Base-by-base conservation (phyloP, 192 early-diverging fungal genomes). In the Coemansia sp. region DNA sequence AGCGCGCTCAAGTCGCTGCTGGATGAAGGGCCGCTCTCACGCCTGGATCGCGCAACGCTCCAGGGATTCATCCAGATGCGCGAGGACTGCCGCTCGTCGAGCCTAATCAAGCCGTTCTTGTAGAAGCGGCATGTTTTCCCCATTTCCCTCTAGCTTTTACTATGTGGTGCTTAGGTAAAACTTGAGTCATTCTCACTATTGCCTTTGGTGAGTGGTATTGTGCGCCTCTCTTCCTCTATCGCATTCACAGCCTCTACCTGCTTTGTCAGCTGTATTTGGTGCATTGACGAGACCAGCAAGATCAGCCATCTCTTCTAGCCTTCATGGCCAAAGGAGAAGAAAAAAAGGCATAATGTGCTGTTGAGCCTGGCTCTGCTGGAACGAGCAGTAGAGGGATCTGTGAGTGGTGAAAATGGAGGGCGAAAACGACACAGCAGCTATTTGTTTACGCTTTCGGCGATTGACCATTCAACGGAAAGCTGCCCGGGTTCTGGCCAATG, bases 1-100 rank as follows among this genome's bases (percentile, higher is more conserved):
- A 91, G 94, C 58, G 94, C 93, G 49, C 78, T 99, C 25, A 89
- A 90, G 66, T 91, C 93, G 16, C 85, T 98, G 30, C 79, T 99
- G 35, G 88, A 88, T 31, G 93, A 96, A 64, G 93, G 94, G 3
- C 85, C 90, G 42, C 83, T 98, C 28, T 87, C 90, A 30, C 88
- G 89, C 34, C 84, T 95, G 29, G 95, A 95, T 42, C 77, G 87
- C n/a, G 75, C 83, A 48, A 84, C 88, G 10, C 70, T 98, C n/a
- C 87, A 89, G 61, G 90, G 91, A n/a, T 96, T 93, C 72, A 85
- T 98, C 37, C 86, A 87, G 65, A 90, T 88, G 84, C 86, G 96
- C 37, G 88, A 88, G n/a, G 96, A 98, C 68, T 94, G 86, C 72
- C 86, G 87, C 72, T 84, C 86, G 2, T 71, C 75, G 7, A 62